These are phyloP conservation scores for Corrigiola litoralis DNA, from an alignment of 179 eudicot genomes.

Conservation along the genomic window DNA sequence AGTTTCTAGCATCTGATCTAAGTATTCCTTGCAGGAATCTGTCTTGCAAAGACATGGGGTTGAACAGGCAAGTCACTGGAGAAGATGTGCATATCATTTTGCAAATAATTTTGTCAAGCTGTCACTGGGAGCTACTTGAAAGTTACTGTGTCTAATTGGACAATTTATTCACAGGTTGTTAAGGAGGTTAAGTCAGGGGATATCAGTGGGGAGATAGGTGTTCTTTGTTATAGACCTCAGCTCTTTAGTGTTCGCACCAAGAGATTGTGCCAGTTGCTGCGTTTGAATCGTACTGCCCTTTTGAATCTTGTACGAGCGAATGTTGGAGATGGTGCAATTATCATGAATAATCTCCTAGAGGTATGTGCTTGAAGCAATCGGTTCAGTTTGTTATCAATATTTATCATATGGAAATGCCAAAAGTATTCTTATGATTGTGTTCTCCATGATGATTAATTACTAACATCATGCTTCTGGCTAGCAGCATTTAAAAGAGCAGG, in stretches of 20 bases:
- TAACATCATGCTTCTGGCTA: constrained; percentile 4
- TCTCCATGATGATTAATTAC: no score
- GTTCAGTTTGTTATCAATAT: no score
- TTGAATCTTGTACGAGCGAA: constrained; percentile 69
- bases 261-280: constrained; percentile 62
- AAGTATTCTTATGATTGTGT: no score
- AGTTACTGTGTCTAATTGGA: background rate
- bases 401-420: no score
- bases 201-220: constrained; percentile 77
- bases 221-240: constrained; percentile 80
- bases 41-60: constrained; percentile 40
- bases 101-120: background rate
- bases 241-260: constrained; percentile 76
- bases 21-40: constrained; percentile 46
- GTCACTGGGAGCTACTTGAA: background rate
- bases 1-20: constrained; percentile 15
- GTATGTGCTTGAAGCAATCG: constrained; percentile 20
- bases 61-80: constrained; percentile 47
- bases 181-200: constrained; percentile 63
- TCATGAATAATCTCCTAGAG: constrained; percentile 80
- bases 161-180: constrained; percentile 31
- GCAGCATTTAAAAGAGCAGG: constrained; percentile 53
- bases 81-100: background rate
- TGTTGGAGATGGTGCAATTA: constrained; percentile 79
- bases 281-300: constrained; percentile 66